A percentile compares a stretch with the other conserved stretches of the same genome.
These are phyloP conservation scores for Diutina neorugosa DNA, from an alignment of 1,139 yeast genomes.

Conservation along the genomic window DNA sequence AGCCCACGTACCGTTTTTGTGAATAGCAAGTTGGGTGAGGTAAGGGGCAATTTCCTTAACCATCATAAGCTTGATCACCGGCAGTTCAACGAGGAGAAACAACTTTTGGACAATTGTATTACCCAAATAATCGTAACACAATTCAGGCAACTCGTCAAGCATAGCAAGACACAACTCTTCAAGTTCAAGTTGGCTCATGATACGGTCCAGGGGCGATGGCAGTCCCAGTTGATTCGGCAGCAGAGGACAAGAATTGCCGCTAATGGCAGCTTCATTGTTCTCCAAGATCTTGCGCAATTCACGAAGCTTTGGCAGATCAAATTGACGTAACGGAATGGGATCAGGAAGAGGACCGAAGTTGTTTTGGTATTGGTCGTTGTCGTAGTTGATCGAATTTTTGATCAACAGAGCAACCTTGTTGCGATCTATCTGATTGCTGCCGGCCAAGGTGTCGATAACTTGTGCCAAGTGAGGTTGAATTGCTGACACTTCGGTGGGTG, in stretches of 20 bases:
- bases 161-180: constrained; percentile 79
- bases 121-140: constrained; percentile 88
- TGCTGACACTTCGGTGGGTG: background rate
- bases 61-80: constrained; percentile 69
- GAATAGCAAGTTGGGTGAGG: constrained; percentile 86
- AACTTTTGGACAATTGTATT: constrained; percentile 91
- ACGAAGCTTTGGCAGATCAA: constrained; percentile 74
- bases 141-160: constrained; percentile 82
- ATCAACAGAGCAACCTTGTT: background rate
- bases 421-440: background rate
- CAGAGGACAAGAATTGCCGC: constrained; percentile 3
- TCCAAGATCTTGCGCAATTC: constrained; percentile 49
- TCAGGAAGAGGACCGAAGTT: constrained; percentile 66
- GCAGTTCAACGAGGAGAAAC: constrained; percentile 56
- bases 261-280: constrained; percentile 18
- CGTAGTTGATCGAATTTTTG: background rate
- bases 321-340: constrained; percentile 49
- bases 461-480: background rate
- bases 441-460: background rate
- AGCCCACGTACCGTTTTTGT: constrained; percentile 99
- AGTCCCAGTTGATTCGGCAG: background rate
- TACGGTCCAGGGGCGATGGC: background rate
- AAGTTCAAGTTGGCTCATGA: constrained; percentile 38
- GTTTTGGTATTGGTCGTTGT: constrained; percentile 15
- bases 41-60: constrained; percentile 67